Evolutionary conservation across 2,329 filamentous ascomycete genomes (phyloP).

Genomic region (Fusarium decemcellulare): DNA sequence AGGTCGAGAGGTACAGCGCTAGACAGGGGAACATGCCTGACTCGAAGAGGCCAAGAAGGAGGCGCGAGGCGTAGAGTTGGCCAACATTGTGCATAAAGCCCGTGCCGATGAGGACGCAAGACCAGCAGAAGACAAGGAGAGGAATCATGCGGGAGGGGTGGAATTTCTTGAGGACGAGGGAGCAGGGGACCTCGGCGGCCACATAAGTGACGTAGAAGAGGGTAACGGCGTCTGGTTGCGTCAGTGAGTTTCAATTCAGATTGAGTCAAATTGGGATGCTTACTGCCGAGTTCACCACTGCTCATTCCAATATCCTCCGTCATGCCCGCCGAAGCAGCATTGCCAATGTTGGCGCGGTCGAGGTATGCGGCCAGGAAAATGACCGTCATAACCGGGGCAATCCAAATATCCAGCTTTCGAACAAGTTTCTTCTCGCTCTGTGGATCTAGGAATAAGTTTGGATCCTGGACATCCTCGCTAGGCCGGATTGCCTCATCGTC

Average conservation of each 20-base stretch:
- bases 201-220: slow-evolving; percentile 22
- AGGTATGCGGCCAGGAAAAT: not conserved
- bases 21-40: slow-evolving; percentile 73
- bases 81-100: slow-evolving; percentile 70
- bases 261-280: not conserved
- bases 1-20: slow-evolving; percentile 59
- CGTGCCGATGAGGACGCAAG: slow-evolving; percentile 68
- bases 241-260: not conserved
- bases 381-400: not conserved
- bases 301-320: not conserved
- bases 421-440: slow-evolving; percentile 1
- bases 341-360: not conserved
- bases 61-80: slow-evolving; percentile 68
- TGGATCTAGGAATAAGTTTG: slow-evolving; percentile 1
- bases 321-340: not conserved
- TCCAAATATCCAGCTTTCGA: slow-evolving; percentile 1
- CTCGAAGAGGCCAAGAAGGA: slow-evolving; percentile 72
- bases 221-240: not conserved
- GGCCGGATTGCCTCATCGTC: not conserved
- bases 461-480: not conserved
- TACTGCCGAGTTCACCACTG: not conserved
- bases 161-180: slow-evolving; percentile 24
- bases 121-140: slow-evolving; percentile 57
- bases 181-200: slow-evolving; percentile 28
- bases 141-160: slow-evolving; percentile 21